These are phyloP conservation scores for Spiraea crenata DNA, from an alignment of 331 rosid genomes.

Conservation along the genomic window DNA sequence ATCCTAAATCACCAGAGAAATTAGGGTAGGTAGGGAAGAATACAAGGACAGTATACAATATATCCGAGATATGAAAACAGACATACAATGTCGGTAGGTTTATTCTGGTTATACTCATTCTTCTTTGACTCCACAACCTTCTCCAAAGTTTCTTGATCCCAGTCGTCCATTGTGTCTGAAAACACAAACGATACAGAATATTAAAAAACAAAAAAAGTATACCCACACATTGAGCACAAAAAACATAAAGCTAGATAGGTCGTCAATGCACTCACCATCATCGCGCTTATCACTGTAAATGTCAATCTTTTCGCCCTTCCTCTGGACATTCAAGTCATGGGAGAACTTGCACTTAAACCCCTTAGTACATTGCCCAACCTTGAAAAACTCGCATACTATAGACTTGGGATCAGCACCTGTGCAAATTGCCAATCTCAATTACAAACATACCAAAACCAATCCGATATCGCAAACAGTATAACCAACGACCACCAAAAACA, in stretches of 20 bases:
- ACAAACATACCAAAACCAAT: slow-evolving; percentile 13
- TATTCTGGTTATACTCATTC: slow-evolving; percentile 70
- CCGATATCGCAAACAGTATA: neutral
- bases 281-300: slow-evolving; percentile 82
- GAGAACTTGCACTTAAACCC: slow-evolving; percentile 98
- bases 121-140: slow-evolving; percentile 86
- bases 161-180: slow-evolving; percentile 81
- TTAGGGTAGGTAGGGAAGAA: neutral
- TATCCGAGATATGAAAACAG: neutral
- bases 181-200: neutral
- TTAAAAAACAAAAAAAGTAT: neutral
- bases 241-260: neutral
- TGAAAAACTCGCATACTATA: slow-evolving; percentile 81
- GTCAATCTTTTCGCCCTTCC: slow-evolving; percentile 98
- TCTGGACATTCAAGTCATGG: slow-evolving; percentile 88
- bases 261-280: slow-evolving; percentile 41
- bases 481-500: neutral
- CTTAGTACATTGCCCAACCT: slow-evolving; percentile 82
- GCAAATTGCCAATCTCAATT: slow-evolving; percentile 27
- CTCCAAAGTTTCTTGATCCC: slow-evolving; percentile 95
- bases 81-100: slow-evolving; percentile 88
- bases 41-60: neutral
- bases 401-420: slow-evolving; percentile 98
- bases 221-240: neutral
- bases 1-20: slow-evolving; percentile 1